A percentile compares a stretch with the other conserved stretches of the same genome.
phyloP scores from a whole-genome alignment of 2,329 filamentous ascomycete species.

The Nemania bipapillata region DNA sequence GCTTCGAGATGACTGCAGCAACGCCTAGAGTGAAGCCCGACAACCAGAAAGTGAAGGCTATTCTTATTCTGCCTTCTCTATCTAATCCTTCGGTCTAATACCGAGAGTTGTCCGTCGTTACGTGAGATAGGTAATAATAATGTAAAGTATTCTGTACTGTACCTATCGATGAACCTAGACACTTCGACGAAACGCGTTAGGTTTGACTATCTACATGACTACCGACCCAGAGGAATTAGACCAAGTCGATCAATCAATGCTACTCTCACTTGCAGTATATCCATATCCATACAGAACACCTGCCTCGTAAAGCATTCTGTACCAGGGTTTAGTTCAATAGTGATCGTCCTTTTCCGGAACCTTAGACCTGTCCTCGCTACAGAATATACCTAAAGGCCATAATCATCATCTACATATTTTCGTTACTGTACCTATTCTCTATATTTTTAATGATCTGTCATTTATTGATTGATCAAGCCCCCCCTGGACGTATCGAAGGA shows the following conservation, averaged over 20 bases:
- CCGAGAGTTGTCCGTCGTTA: too few relatives aligned
- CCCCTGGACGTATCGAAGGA: background rate
- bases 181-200: too few relatives aligned
- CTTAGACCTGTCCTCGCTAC: background rate
- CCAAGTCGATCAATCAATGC: too few relatives aligned
- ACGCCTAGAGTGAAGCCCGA: slow-evolving; percentile 31
- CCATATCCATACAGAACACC: too few relatives aligned
- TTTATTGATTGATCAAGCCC: slow-evolving; percentile 1
- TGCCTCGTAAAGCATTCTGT: too few relatives aligned
- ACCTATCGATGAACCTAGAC: background rate
- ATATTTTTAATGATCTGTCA: background rate
- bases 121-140: too few relatives aligned
- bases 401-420: background rate
- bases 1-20: slow-evolving; percentile 11
- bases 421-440: too few relatives aligned
- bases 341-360: background rate
- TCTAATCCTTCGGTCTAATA: background rate
- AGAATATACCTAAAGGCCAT: background rate
- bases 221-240: background rate
- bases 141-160: too few relatives aligned
- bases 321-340: background rate
- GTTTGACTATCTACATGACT: background rate
- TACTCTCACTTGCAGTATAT: too few relatives aligned
- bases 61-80: background rate
- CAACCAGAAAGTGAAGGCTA: slow-evolving; percentile 15